Percentiles rank a stretch among this genome's conserved stretches.
Evolutionary conservation across 495 filamentous ascomycete genomes (phyloP).

Genomic region (Choiromyces venosus): DNA sequence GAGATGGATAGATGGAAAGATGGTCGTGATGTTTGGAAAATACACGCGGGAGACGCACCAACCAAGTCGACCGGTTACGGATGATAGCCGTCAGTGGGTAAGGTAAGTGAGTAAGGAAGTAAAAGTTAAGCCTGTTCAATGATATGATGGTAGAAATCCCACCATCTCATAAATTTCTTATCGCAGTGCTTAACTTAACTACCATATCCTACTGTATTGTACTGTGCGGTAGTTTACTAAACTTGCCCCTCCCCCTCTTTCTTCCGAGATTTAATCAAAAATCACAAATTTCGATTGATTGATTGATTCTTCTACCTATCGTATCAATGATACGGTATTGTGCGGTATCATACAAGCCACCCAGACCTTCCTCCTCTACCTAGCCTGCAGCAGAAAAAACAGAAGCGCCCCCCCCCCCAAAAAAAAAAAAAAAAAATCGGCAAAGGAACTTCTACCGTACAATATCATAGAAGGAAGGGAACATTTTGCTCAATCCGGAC

Average conservation of each 20-base stretch:
- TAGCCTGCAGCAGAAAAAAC: too few species aligned
- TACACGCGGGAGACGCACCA: background rate
- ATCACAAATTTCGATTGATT: background rate
- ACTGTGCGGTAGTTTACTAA: constrained; percentile 1
- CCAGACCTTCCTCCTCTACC: background rate
- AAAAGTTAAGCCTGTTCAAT: background rate
- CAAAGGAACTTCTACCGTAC: background rate
- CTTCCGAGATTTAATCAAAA: background rate
- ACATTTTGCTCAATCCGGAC: background rate
- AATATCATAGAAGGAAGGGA: background rate
- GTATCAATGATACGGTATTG: background rate
- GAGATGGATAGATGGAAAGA: background rate
- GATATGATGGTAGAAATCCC: background rate
- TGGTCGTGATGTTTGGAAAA: background rate
- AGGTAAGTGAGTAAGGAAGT: background rate
- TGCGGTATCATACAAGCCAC: background rate
- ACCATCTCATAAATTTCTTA: background rate
- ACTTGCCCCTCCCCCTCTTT: background rate
- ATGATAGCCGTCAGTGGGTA: background rate
- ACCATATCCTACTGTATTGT: too few species aligned
- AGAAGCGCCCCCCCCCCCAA: too few species aligned
- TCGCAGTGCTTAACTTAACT: background rate
- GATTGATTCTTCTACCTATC: background rate
- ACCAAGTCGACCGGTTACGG: background rate
- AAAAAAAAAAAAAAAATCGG: background rate